Conservation (phyloP, 495 filamentous ascomycete genomes). For the Neohortaea acidophila region DNA sequence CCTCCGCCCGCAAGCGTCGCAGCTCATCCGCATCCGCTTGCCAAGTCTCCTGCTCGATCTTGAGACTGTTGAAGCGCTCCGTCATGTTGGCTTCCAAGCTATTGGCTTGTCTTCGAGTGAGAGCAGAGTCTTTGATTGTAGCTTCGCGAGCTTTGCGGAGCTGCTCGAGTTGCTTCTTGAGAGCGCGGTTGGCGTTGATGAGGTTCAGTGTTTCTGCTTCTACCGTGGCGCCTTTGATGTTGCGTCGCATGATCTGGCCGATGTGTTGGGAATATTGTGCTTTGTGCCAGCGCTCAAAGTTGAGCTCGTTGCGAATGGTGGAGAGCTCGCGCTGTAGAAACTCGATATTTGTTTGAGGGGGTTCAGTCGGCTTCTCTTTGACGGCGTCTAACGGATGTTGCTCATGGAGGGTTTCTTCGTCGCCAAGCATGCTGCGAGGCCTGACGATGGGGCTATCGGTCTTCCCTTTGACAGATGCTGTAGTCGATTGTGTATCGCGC, state of each 20-base stretch:
- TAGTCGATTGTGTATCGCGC: conserved; percentile 35
- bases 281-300: conserved; percentile 62
- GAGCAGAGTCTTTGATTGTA: conserved; percentile 48
- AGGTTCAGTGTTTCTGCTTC: conserved; percentile 66
- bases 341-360: conserved; percentile 33
- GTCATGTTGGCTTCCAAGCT: conserved; percentile 55
- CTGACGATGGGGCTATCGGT: conserved; percentile 15
- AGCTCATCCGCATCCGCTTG: conserved; percentile 36
- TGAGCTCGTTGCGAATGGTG: conserved; percentile 55
- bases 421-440: conserved; percentile 4
- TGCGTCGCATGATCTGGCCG: conserved; percentile 50
- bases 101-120: conserved; percentile 47
- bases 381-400: not conserved
- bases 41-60: conserved; percentile 56
- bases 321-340: conserved; percentile 50
- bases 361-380: not conserved
- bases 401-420: not conserved
- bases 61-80: conserved; percentile 40
- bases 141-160: conserved; percentile 46
- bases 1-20: conserved; percentile 36
- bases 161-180: conserved; percentile 51
- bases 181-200: conserved; percentile 53
- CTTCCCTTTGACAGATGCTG: conserved; percentile 22
- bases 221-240: conserved; percentile 50
- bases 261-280: conserved; percentile 62